phyloP scores from a whole-genome alignment of 164 flowering plant species.

The Chimonanthus salicifolius region DNA sequence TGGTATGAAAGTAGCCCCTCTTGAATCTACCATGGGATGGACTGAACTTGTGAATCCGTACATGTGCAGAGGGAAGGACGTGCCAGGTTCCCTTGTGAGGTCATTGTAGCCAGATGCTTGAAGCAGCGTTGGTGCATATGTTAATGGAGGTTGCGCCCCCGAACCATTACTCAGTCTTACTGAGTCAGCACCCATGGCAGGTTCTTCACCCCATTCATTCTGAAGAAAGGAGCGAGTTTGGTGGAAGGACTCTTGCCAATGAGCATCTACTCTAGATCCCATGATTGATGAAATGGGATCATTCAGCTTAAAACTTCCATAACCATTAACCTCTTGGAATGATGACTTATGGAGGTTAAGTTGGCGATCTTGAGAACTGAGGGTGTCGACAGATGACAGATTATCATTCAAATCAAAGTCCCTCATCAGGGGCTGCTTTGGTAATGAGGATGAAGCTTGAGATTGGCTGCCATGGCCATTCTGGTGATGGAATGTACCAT shows the following conservation, averaged over 20 bases:
- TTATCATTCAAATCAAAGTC: constrained; percentile 33
- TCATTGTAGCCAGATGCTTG: constrained; percentile 35
- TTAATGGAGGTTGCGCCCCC: constrained; percentile 24
- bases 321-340: not conserved
- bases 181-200: constrained; percentile 26
- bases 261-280: not conserved
- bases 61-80: constrained; percentile 29
- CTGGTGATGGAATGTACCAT: not conserved
- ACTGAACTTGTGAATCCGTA: constrained; percentile 34
- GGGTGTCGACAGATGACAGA: constrained; percentile 12
- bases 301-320: not conserved
- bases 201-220: constrained; percentile 34
- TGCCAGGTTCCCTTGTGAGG: constrained; percentile 18
- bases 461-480: constrained; percentile 7
- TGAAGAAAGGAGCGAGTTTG: constrained; percentile 27
- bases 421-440: not conserved
- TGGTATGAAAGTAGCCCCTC: constrained; percentile 51
- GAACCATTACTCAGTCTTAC: constrained; percentile 26
- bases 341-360: not conserved
- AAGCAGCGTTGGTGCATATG: constrained; percentile 26
- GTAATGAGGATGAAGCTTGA: constrained; percentile 5
- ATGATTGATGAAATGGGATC: constrained; percentile 6
- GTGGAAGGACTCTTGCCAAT: constrained; percentile 30
- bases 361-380: constrained; percentile 7
- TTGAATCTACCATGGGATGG: constrained; percentile 63